A percentile compares a stretch with the other conserved stretches of the same genome.
phyloP scores from a whole-genome alignment of 352 stramenopile species.

The Saprolegnia parasitica region DNA sequence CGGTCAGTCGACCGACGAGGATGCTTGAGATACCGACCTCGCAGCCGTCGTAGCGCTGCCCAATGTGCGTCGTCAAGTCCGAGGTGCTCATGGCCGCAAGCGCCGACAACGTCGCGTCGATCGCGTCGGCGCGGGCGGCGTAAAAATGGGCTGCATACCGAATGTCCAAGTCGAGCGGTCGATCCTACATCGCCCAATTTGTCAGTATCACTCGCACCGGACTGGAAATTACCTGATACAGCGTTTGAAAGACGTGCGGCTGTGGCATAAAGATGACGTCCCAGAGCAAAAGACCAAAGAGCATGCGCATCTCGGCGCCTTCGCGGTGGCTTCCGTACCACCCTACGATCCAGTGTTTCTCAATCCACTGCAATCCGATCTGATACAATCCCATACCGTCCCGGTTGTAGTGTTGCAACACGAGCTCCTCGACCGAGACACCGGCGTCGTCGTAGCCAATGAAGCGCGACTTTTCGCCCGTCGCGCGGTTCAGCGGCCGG shows the following conservation, averaged over 20 bases:
- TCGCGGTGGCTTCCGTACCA: slow-evolving; percentile 88
- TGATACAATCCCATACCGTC: slow-evolving; percentile 35
- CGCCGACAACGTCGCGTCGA: slow-evolving; percentile 12
- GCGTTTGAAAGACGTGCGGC: slow-evolving; percentile 85
- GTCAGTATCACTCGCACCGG: slow-evolving; percentile 16
- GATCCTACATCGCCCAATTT: not conserved
- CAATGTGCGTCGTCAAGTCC: slow-evolving; percentile 2
- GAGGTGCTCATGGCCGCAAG: slow-evolving; percentile 9
- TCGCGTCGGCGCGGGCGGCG: not conserved
- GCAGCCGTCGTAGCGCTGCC: not conserved
- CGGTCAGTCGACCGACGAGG: too few relatives aligned
- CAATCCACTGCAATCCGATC: slow-evolving; percentile 10
- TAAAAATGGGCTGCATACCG: slow-evolving; percentile 17
- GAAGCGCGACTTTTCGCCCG: slow-evolving; percentile 77
- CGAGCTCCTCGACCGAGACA: slow-evolving; percentile 80
- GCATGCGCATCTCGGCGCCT: slow-evolving; percentile 54
- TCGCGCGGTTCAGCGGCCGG: slow-evolving; percentile 66
- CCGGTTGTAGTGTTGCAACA: slow-evolving; percentile 59
- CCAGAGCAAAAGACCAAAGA: slow-evolving; percentile 88
- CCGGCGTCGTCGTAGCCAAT: slow-evolving; percentile 83
- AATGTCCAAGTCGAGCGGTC: slow-evolving; percentile 19
- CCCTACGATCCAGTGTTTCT: slow-evolving; percentile 32
- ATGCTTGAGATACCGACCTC: not conserved
- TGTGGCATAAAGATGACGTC: slow-evolving; percentile 65
- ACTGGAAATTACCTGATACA: slow-evolving; percentile 62